phyloP scores from a whole-genome alignment of 805 yeast genomes.

The Lachancea fermentati region DNA sequence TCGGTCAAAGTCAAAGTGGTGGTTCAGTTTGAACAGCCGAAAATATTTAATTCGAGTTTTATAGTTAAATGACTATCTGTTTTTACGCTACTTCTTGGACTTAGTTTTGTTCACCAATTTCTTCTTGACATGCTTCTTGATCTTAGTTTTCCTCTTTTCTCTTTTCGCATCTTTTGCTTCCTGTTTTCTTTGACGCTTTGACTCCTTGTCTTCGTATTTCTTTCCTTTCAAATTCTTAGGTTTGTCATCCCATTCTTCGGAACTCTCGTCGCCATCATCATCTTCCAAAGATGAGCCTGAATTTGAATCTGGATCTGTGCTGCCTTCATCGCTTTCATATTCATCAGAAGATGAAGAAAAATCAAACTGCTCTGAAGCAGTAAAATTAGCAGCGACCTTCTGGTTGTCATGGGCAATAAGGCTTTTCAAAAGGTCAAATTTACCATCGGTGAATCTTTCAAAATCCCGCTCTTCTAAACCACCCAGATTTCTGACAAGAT shows the following conservation, averaged over 20 bases:
- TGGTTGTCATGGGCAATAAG: conserved; percentile 43
- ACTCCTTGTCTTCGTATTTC: conserved; percentile 72
- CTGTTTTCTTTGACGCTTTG: conserved; percentile 67
- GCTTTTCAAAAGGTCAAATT: conserved; percentile 69
- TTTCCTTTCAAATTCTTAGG: conserved; percentile 54
- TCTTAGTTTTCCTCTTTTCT: conserved; percentile 74
- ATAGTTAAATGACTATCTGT: neutral
- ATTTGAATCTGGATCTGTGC: conserved; percentile 26
- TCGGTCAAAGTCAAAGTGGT: conserved; percentile 46
- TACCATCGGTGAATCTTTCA: conserved; percentile 69
- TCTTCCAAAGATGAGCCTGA: conserved; percentile 29
- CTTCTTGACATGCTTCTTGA: conserved; percentile 80
- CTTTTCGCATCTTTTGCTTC: conserved; percentile 70
- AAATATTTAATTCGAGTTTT: neutral
- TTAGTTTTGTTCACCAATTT: conserved; percentile 58
- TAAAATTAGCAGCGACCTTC: conserved; percentile 18
- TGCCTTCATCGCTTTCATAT: conserved; percentile 21
- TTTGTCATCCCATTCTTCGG: conserved; percentile 34
- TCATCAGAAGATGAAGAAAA: conserved; percentile 27
- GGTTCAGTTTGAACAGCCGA: conserved; percentile 37
- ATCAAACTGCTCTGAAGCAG: conserved; percentile 18
- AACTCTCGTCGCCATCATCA: conserved; percentile 32
- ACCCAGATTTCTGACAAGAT: conserved; percentile 72
- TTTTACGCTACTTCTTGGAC: conserved; percentile 29
- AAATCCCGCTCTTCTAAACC: conserved; percentile 88